Conservation (phyloP, 495 filamentous ascomycete genomes). For the Durotheca rogersii region DNA sequence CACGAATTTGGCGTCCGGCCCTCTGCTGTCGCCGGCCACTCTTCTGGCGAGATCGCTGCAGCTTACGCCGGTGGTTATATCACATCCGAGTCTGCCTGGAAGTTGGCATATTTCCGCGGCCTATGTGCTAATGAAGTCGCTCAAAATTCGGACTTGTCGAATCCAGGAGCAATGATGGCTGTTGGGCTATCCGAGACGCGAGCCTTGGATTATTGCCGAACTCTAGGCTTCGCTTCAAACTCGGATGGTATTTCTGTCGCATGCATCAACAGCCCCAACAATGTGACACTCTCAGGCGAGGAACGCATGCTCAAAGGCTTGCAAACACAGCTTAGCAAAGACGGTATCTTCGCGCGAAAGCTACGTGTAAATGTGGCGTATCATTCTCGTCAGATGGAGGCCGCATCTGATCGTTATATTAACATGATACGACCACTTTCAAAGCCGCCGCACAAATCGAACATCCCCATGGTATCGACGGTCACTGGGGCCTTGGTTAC, state of each 20-base stretch:
- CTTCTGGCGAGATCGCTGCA: slow-evolving; percentile 62
- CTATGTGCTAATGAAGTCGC: slow-evolving; percentile 38
- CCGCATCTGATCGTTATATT: slow-evolving; percentile 42
- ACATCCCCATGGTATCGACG: slow-evolving; percentile 35
- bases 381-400: slow-evolving; percentile 44
- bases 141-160: too few relatives aligned
- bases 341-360: slow-evolving; percentile 47
- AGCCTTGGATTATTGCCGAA: slow-evolving; percentile 18
- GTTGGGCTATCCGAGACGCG: too few relatives aligned
- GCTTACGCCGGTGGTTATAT: slow-evolving; percentile 50
- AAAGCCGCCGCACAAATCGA: slow-evolving; percentile 4
- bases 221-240: slow-evolving; percentile 17
- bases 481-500: too few relatives aligned
- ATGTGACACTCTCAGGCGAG: slow-evolving; percentile 46
- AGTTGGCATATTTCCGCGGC: slow-evolving; percentile 49
- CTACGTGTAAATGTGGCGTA: slow-evolving; percentile 46
- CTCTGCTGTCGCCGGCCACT: slow-evolving; percentile 58
- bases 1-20: slow-evolving; percentile 51
- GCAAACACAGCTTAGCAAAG: slow-evolving; percentile 33
- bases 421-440: slow-evolving; percentile 21
- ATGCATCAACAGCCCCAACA: slow-evolving; percentile 52
- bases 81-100: slow-evolving; percentile 48
- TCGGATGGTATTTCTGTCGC: slow-evolving; percentile 36
- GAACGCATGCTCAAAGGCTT: slow-evolving; percentile 37
- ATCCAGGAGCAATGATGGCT: slow-evolving; percentile 49